Conservation (phyloP, 2,329 filamentous ascomycete genomes). For the Nothopassalora personata region DNA sequence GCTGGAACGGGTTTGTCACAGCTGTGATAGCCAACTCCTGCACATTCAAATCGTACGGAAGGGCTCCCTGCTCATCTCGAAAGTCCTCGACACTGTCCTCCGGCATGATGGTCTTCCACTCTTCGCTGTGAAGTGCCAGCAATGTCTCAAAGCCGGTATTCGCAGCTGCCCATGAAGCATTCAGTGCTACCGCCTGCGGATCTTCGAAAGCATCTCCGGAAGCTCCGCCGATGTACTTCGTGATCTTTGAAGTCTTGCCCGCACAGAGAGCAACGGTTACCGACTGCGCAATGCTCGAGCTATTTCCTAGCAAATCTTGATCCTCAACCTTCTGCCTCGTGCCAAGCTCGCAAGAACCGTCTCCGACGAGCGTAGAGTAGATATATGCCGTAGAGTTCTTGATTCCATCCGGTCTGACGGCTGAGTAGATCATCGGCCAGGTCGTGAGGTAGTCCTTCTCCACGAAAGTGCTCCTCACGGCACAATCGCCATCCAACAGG, state of each 20-base stretch:
- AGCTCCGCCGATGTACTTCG: slow-evolving; percentile 64
- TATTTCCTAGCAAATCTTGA: slow-evolving; percentile 48
- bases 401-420: slow-evolving; percentile 59
- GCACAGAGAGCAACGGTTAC: slow-evolving; percentile 50
- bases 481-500: slow-evolving; percentile 61
- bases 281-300: slow-evolving; percentile 60
- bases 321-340: slow-evolving; percentile 42
- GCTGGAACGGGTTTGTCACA: slow-evolving; percentile 52
- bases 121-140: slow-evolving; percentile 51
- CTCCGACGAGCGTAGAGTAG: slow-evolving; percentile 47
- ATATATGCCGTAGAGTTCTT: slow-evolving; percentile 59
- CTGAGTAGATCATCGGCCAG: slow-evolving; percentile 54
- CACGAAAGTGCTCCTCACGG: slow-evolving; percentile 58
- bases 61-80: slow-evolving; percentile 49
- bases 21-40: slow-evolving; percentile 52
- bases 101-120: slow-evolving; percentile 60
- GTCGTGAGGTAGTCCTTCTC: slow-evolving; percentile 52
- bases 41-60: slow-evolving; percentile 54
- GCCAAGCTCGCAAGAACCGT: slow-evolving; percentile 34
- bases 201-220: slow-evolving; percentile 63
- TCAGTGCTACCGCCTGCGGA: slow-evolving; percentile 50
- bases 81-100: slow-evolving; percentile 60
- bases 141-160: slow-evolving; percentile 52
- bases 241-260: slow-evolving; percentile 51
- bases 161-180: slow-evolving; percentile 49